Base-by-base conservation (phyloP, 176 grass and related monocot genomes). In the Raddia guianensis region DNA sequence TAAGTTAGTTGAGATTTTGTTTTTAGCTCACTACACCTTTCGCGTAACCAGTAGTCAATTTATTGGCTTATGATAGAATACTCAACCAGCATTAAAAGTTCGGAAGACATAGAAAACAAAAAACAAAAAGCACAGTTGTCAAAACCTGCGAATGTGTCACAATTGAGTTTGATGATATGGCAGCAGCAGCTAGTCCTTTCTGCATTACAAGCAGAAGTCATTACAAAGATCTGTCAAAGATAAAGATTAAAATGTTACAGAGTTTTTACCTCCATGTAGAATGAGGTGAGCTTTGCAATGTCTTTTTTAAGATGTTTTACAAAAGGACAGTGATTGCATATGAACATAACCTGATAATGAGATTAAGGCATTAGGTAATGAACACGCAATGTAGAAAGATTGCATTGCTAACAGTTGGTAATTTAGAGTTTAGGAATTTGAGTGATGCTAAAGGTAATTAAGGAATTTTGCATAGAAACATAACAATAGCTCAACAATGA, bases 291-390 rank as follows among this genome's bases (percentile, higher is more conserved):
- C 64, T 94, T 97, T 8, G 77, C 76, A 65, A 97, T 97, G 77
- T 92, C 87, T 73, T 92, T 97, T 47, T 90, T 97, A 52, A 97
- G 80, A 74, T 97, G 91, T 49, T 89, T 94, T 27, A 97, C 95
- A 87, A 94, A 97, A 15, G 95, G 95, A 27, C 95, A 97, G 46
- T 97, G 95, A 49, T 97, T 97, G 61, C 85, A 90, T 61, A 97
- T 85, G 80, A 97, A 94, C 91, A 97, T 97, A 63, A 97, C 95
- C 95, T 97, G 87, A 73, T 72, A 75, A 11, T 34, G 9, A 16
- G 67, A 60, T 11, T n/a, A 27, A 74, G n/a, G 46, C 20, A 70
- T 40, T 5, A 40, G 37, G 37, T 40, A 40, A 40, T 5, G 37
- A 2, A 40, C 37, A 40, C 37, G 4, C 37, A 40, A 40, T 40